Conservation (phyloP, 176 grass and related monocot genomes). For the Calamus simplicifolius region DNA sequence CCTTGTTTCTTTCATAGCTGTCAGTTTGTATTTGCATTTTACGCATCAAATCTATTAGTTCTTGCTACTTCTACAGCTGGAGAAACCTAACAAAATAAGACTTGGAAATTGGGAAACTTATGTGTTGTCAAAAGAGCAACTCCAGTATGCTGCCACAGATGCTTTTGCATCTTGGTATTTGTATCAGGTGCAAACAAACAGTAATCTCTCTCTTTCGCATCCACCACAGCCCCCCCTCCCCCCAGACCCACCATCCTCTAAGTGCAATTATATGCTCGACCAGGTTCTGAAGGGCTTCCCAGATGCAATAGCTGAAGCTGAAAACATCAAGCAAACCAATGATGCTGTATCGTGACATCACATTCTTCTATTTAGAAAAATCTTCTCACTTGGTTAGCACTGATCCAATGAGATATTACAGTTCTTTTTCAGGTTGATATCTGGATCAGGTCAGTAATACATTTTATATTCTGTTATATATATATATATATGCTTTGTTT, state of each 20-base stretch:
- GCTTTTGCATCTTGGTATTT: conserved; percentile 89
- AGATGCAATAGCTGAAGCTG: conserved; percentile 27
- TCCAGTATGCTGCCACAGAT: conserved; percentile 94
- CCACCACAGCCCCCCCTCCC: too few relatives aligned
- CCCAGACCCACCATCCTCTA: too few relatives aligned
- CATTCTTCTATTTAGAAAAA: too few relatives aligned
- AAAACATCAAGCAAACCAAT: conserved; percentile 6
- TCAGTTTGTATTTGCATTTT: too few relatives aligned
- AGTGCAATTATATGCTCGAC: conserved; percentile 3
- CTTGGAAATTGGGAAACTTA: conserved; percentile 92
- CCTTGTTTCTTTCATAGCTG: too few relatives aligned
- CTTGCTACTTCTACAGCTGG: conserved; percentile 39
- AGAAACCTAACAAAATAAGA: conserved; percentile 74
- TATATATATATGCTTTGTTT: too few relatives aligned
- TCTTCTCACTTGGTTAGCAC: neutral
- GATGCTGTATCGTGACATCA: neutral
- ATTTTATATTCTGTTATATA: too few relatives aligned
- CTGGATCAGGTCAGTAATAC: too few relatives aligned
- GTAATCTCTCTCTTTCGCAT: too few relatives aligned
- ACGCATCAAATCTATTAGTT: neutral
- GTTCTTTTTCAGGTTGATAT: too few relatives aligned
- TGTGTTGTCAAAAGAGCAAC: conserved; percentile 52
- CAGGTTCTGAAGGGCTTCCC: conserved; percentile 45
- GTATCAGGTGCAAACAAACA: conserved; percentile 46
- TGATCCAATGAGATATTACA: too few relatives aligned